Evolutionary conservation across 1,284 basidiomycete species (phyloP).

Genomic region (Filobasidium uniguttulatum): DNA sequence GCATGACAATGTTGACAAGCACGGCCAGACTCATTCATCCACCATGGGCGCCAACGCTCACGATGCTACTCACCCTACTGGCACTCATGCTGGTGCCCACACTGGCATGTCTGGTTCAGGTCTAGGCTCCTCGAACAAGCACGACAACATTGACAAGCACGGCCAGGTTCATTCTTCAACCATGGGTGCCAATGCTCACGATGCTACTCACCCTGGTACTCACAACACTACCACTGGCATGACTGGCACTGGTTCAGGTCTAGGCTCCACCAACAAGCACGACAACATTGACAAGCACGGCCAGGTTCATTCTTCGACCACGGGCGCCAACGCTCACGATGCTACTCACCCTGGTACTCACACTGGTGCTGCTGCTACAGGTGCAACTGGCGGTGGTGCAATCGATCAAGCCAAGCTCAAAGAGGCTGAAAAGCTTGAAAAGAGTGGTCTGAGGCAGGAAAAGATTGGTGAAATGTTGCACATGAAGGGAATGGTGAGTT

Average conservation of each 20-base stretch:
- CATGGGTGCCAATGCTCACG: background rate
- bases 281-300: too few relatives aligned
- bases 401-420: background rate
- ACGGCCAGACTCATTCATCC: background rate
- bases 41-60: background rate
- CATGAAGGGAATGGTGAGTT: constrained; percentile 6
- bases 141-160: background rate
- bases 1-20: too few relatives aligned
- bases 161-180: background rate
- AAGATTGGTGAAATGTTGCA: constrained; percentile 5
- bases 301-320: too few relatives aligned
- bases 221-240: background rate
- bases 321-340: background rate
- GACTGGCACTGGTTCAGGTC: too few relatives aligned
- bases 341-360: background rate
- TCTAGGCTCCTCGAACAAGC: too few relatives aligned
- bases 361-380: background rate
- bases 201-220: background rate
- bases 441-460: constrained; percentile 6
- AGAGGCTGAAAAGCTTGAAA: constrained; percentile 6
- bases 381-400: background rate
- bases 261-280: background rate
- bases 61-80: background rate
- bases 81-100: background rate
- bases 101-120: background rate